A percentile compares a stretch with the other conserved stretches of the same genome.
phyloP scores from a whole-genome alignment of 2,329 filamentous ascomycete species.

The Achaetomium macrosporum region DNA sequence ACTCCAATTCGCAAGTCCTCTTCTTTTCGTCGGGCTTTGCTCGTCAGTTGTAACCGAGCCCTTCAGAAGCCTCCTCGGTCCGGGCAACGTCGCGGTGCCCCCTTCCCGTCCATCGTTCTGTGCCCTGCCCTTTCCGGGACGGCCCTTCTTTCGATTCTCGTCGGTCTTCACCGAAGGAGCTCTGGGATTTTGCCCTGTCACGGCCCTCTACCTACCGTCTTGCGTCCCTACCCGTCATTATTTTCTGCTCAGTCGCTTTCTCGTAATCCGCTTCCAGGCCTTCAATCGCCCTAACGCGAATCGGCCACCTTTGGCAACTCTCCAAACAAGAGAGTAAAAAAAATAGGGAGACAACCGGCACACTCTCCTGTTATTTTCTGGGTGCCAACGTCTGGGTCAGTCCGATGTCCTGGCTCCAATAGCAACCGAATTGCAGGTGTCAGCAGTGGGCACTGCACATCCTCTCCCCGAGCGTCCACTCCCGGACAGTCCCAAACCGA shows the following conservation, averaged over 20 bases:
- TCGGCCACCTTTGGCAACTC: slow-evolving; percentile 9
- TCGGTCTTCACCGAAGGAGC: slow-evolving; percentile 6
- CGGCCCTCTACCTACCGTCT: slow-evolving; percentile 13
- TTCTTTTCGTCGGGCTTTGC: background rate
- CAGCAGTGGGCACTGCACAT: slow-evolving; percentile 22
- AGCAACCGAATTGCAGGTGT: slow-evolving; percentile 21
- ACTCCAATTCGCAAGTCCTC: slow-evolving; percentile 8
- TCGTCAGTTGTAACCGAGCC: slow-evolving; percentile 5
- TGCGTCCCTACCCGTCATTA: slow-evolving; percentile 7
- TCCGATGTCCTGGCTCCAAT: slow-evolving; percentile 24
- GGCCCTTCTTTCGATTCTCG: slow-evolving; percentile 25
- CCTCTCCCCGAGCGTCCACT: background rate
- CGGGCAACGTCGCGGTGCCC: slow-evolving; percentile 9
- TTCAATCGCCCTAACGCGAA: slow-evolving; percentile 12
- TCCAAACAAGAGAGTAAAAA: background rate
- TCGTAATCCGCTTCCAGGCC: slow-evolving; percentile 3
- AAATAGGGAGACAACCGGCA: background rate
- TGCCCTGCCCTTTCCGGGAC: slow-evolving; percentile 12
- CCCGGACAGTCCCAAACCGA: slow-evolving; percentile 22
- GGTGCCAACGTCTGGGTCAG: slow-evolving; percentile 9
- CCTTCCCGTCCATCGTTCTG: slow-evolving; percentile 10
- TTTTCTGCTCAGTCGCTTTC: slow-evolving; percentile 7
- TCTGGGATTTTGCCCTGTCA: slow-evolving; percentile 17
- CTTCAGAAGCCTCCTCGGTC: slow-evolving; percentile 7
- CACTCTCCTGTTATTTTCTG: slow-evolving; percentile 1